These are phyloP conservation scores for Mycena vitilis DNA, from an alignment of 768 basidiomycete species.

Conservation along the genomic window DNA sequence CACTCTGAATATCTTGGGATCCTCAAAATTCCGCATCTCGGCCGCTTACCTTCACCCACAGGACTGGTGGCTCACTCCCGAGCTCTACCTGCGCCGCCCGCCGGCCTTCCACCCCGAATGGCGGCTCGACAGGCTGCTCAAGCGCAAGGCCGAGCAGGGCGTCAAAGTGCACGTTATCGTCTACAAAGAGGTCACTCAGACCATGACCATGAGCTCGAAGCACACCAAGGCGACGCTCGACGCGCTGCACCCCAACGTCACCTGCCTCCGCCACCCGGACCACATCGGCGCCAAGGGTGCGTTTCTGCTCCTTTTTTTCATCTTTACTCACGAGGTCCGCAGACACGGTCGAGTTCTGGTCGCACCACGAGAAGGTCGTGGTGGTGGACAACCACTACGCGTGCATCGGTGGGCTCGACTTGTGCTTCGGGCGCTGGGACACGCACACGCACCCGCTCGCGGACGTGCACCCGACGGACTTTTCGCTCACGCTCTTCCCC, in stretches of 20 bases:
- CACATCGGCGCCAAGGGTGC: constrained; percentile 85
- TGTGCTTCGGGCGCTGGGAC: constrained; percentile 99
- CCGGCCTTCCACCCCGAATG: constrained; percentile 88
- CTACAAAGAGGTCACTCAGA: constrained; percentile 96
- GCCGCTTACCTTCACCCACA: constrained; percentile 38
- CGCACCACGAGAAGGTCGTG: constrained; percentile 93
- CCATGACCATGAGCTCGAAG: constrained; percentile 88
- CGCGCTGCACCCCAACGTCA: constrained; percentile 87
- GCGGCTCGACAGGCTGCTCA: constrained; percentile 86
- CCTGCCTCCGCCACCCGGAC: constrained; percentile 90
- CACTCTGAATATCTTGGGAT: background rate
- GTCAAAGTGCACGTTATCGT: constrained; percentile 89
- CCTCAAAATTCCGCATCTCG: background rate
- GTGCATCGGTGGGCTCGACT: constrained; percentile 93
- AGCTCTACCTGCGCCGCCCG: constrained; percentile 93
- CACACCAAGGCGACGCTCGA: constrained; percentile 92
- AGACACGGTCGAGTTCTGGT: constrained; percentile 90
- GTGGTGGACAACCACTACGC: constrained; percentile 89
- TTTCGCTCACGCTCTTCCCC: constrained; percentile 85
- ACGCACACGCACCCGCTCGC: constrained; percentile 90
- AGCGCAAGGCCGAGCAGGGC: constrained; percentile 91
- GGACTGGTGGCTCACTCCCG: constrained; percentile 97
- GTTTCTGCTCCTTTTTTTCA: constrained; percentile 23
- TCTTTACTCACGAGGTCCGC: too few species aligned
- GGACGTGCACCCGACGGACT: constrained; percentile 92